phyloP scores from a whole-genome alignment of 495 filamentous ascomycete genomes.

The Astrothelium subdiscretum region DNA sequence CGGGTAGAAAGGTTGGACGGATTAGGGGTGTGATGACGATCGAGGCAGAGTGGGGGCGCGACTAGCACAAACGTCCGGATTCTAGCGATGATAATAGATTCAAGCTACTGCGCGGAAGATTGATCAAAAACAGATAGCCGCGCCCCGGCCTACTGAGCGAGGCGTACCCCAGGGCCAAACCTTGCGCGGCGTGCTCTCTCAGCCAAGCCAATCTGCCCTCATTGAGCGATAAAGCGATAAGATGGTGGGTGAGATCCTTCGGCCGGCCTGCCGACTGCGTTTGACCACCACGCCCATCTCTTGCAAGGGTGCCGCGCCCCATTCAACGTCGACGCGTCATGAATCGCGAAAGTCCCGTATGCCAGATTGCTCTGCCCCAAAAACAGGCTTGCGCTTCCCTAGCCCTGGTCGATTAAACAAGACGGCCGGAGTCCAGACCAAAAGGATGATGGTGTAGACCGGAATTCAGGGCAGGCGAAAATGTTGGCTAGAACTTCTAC shows the following conservation, averaged over 20 bases:
- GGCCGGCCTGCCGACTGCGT: neutral
- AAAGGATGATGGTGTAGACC: neutral
- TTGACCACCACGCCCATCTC: neutral
- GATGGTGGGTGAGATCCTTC: neutral
- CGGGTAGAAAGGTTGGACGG: neutral
- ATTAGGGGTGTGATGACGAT: neutral
- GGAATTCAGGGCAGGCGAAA: neutral
- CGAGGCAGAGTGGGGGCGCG: neutral
- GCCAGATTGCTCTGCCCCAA: neutral
- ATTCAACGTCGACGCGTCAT: conserved; percentile 3
- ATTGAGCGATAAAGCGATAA: neutral
- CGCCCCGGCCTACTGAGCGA: neutral
- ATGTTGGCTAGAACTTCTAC: neutral
- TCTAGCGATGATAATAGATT: conserved; percentile 1
- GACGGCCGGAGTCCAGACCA: neutral
- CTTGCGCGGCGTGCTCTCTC: neutral
- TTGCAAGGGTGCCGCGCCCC: neutral
- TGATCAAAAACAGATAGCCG: conserved; percentile 1
- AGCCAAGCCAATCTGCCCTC: neutral
- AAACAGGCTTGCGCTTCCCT: neutral
- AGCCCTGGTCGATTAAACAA: neutral
- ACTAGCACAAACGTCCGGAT: neutral
- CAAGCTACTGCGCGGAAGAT: neutral
- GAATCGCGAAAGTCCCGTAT: neutral
- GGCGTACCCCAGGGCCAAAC: neutral